Evolutionary conservation across 345 rosid species (phyloP), one percentile per base, ranked within the genome.

Genomic region (Diplotaxis tenuifolia): DNA sequence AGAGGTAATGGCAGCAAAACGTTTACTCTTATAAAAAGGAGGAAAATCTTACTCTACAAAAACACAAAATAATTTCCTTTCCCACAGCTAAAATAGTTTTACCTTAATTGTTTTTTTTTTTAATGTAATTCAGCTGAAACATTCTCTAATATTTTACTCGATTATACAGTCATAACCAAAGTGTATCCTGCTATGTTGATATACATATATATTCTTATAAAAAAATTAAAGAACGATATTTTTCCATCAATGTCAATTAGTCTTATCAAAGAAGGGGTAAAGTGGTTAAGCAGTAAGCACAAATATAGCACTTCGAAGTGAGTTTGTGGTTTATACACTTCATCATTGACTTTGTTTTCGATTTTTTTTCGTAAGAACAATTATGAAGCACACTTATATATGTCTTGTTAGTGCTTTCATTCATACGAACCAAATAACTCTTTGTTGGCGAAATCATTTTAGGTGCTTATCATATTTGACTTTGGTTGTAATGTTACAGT

Each of bases 301-400:
- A 67, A 31, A 67, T 32, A 40, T 14, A 60, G 55, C 78, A 67
- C 72, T 74, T 67, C 45, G 49, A 28, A 75, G 61, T 62, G 79
- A 54, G 32, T 75, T 38, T 63, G 70, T 75, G 64, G 59, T 62
- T 25, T 62, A 65, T 75, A 75, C 75, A 75, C 65, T 75, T 62
- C 65, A 63, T 69, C 70, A 69, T 75, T 75, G 75, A 62, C 79
- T 75, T 75, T 74, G 27, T 7, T 54, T 54, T 28, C 20, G 31
- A 62, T 36, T 68, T 52, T 53, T 31, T 34, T 68, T 68, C 65
- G 27, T 54, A 54, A 47, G 40, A 62, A 53, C 57, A 68, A 69
- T 69, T 62, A 69, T 62, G 22, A 53, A 28, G 0, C 60, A 75
- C 59, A 75, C 3, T 20, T 38, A 6, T 25, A 6, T 19, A 69